phyloP scores from a whole-genome alignment of 306 rosid species.

The Chamaecrista fasciculata region DNA sequence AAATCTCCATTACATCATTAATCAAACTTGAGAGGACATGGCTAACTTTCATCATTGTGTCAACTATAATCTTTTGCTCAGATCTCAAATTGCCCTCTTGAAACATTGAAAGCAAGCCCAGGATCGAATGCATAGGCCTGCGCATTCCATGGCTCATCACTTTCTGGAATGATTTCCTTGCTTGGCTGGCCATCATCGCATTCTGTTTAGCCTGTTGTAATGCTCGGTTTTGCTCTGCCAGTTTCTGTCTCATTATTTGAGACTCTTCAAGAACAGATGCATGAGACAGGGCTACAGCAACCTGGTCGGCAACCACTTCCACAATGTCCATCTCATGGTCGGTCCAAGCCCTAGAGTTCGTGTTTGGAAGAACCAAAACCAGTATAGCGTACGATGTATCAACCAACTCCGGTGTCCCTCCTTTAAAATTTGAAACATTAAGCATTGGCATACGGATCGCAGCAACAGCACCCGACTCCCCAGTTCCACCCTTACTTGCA shows the following conservation, averaged over 20 bases:
- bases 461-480: slow-evolving; percentile 58
- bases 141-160: slow-evolving; percentile 83
- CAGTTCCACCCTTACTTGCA: slow-evolving; percentile 51
- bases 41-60: slow-evolving; percentile 71
- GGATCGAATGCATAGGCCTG: slow-evolving; percentile 71
- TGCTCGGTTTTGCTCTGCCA: slow-evolving; percentile 64
- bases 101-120: slow-evolving; percentile 65
- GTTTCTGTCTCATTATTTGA: slow-evolving; percentile 75
- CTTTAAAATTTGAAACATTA: slow-evolving; percentile 72
- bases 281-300: slow-evolving; percentile 82
- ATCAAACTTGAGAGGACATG: slow-evolving; percentile 66
- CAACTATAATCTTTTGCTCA: slow-evolving; percentile 54
- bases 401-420: slow-evolving; percentile 70
- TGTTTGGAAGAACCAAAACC: slow-evolving; percentile 67
- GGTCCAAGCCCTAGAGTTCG: slow-evolving; percentile 52
- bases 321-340: slow-evolving; percentile 64
- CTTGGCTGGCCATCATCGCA: slow-evolving; percentile 84
- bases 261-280: slow-evolving; percentile 90
- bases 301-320: slow-evolving; percentile 90
- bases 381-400: slow-evolving; percentile 67
- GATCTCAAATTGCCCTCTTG: slow-evolving; percentile 42
- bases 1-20: slow-evolving; percentile 68
- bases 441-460: slow-evolving; percentile 86
- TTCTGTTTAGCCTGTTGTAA: slow-evolving; percentile 63
- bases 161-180: slow-evolving; percentile 70